Evolutionary conservation across 305 asterid genomes (phyloP).

Genomic region (Petunia hybrid): DNA sequence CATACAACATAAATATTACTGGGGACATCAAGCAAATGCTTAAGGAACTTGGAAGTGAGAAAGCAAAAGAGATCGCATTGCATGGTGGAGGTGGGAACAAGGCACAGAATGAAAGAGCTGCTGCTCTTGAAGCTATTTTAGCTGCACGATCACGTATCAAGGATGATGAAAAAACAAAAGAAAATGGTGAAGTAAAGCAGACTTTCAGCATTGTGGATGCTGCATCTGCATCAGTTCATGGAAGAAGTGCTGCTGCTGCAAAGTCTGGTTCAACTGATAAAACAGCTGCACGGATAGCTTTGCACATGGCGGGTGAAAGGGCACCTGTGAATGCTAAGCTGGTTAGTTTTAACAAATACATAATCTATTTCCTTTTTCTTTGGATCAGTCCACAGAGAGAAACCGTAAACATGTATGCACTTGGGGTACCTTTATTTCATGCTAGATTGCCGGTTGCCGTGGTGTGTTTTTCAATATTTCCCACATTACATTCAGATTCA

Average conservation of each 20-base stretch:
- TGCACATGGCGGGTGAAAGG: slow-evolving; percentile 99
- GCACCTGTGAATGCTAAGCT: slow-evolving; percentile 87
- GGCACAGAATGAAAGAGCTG: slow-evolving; percentile 89
- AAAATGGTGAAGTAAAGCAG: slow-evolving; percentile 63
- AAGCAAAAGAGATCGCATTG: slow-evolving; percentile 88
- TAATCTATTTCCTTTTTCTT: slow-evolving; percentile 29
- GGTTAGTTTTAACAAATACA: slow-evolving; percentile 58
- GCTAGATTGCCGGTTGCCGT: too few relatives aligned
- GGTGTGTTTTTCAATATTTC: neutral
- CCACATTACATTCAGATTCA: neutral
- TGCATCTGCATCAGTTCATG: slow-evolving; percentile 99
- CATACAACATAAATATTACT: slow-evolving; percentile 78
- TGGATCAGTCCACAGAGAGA: neutral
- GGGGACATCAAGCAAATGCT: slow-evolving; percentile 96
- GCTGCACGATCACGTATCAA: slow-evolving; percentile 92
- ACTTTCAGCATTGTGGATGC: slow-evolving; percentile 94
- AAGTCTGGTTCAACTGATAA: slow-evolving; percentile 81
- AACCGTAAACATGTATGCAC: neutral
- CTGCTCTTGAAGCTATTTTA: slow-evolving; percentile 83
- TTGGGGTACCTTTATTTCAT: too few relatives aligned
- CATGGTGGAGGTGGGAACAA: slow-evolving; percentile 99
- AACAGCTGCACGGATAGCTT: slow-evolving; percentile 96
- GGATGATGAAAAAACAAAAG: slow-evolving; percentile 59
- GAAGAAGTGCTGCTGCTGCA: slow-evolving; percentile 99
- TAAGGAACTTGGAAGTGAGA: slow-evolving; percentile 93